phyloP scores from a whole-genome alignment of 75 land plant species.

The Selaginella tamariscina region DNA sequence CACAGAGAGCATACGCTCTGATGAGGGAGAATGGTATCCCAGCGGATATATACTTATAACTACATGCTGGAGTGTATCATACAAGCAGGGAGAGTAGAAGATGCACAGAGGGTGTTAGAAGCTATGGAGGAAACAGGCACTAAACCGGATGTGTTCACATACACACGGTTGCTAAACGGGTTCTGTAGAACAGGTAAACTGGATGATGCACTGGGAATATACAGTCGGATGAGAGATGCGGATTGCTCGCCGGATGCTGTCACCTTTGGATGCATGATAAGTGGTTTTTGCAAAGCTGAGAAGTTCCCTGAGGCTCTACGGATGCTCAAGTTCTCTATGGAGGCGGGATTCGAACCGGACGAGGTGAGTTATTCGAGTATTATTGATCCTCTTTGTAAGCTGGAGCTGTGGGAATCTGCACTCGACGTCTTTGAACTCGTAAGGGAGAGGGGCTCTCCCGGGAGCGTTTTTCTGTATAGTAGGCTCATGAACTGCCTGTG shows the following conservation, averaged over 20 bases:
- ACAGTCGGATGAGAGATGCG: constrained; percentile 22
- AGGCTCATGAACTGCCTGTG: background rate
- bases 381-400: background rate
- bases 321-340: background rate
- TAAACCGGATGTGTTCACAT: background rate
- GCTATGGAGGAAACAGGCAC: background rate
- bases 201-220: background rate
- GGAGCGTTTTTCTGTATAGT: background rate
- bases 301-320: background rate
- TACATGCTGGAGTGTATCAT: background rate
- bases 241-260: constrained; percentile 27
- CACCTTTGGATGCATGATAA: constrained; percentile 27
- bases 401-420: background rate
- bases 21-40: background rate
- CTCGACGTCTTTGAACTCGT: background rate
- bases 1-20: background rate
- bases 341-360: background rate
- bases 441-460: background rate
- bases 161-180: background rate
- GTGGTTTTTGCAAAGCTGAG: background rate
- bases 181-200: background rate
- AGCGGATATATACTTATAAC: background rate
- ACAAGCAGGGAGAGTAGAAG: background rate
- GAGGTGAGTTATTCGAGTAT: background rate
- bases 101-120: background rate